phyloP scores from a whole-genome alignment of 345 rosid species.

The Syzygium grande region DNA sequence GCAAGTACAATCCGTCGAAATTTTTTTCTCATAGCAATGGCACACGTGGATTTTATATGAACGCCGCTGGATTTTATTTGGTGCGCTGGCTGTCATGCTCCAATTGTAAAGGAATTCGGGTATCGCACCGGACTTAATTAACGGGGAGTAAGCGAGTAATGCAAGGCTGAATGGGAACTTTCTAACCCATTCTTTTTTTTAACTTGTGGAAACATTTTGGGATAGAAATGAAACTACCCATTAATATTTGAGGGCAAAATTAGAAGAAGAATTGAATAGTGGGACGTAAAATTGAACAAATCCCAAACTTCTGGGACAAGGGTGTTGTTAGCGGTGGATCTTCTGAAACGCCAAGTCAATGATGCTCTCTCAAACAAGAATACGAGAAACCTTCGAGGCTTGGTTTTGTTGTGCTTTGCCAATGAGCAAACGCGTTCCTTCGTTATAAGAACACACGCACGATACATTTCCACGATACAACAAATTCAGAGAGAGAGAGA shows the following conservation, averaged over 20 bases:
- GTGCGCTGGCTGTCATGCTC: background rate
- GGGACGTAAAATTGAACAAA: background rate
- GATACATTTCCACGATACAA: background rate
- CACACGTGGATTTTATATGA: rapidly evolving
- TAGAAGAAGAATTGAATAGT: background rate
- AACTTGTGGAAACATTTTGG: background rate
- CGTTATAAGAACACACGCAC: background rate
- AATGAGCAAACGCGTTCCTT: background rate
- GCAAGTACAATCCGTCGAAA: background rate
- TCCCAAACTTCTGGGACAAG: background rate
- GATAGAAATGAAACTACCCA: background rate
- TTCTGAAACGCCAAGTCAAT: background rate
- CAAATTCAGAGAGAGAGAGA: background rate
- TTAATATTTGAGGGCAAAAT: background rate
- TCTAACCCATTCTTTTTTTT: background rate
- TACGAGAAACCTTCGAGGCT: background rate
- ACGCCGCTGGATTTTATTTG: background rate
- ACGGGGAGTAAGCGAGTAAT: rapidly evolving
- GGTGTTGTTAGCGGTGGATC: background rate
- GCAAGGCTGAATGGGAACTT: background rate
- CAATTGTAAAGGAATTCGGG: background rate
- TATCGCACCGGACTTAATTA: background rate
- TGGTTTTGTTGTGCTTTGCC: background rate
- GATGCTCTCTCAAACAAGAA: background rate
- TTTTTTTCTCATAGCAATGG: background rate